A percentile compares a stretch with the other conserved stretches of the same genome.
phyloP scores from a whole-genome alignment of 345 rosid species.

The Salix exigua region DNA sequence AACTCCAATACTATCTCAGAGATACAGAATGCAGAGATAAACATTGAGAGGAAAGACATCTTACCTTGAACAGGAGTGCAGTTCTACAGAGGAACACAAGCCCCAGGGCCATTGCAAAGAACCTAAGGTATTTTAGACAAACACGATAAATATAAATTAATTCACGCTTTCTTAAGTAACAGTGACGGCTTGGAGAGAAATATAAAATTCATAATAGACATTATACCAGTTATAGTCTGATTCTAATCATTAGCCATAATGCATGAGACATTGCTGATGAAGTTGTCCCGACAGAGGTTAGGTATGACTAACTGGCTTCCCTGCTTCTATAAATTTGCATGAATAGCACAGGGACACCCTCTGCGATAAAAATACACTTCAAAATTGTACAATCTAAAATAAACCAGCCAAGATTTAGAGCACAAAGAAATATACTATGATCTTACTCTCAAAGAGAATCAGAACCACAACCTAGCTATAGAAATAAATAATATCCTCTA shows the following conservation, averaged over 20 bases:
- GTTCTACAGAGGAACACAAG: constrained; percentile 74
- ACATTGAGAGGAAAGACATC: background rate
- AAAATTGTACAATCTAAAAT: background rate
- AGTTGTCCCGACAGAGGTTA: constrained; percentile 81
- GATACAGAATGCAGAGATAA: background rate
- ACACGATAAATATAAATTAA: background rate
- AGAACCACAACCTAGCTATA: too few relatives aligned
- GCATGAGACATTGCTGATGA: constrained; percentile 65
- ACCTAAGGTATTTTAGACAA: constrained; percentile 36
- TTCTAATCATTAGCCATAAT: constrained; percentile 61
- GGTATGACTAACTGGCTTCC: constrained; percentile 88
- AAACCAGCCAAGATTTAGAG: background rate
- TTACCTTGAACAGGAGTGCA: constrained; percentile 78
- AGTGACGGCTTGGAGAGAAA: background rate
- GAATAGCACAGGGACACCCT: constrained; percentile 36
- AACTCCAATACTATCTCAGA: background rate
- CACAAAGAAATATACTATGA: too few relatives aligned
- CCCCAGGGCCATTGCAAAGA: constrained; percentile 94
- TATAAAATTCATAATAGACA: constrained; percentile 1
- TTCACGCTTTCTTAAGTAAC: background rate
- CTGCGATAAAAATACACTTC: constrained; percentile 26
- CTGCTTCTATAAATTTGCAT: constrained; percentile 82
- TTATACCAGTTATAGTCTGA: constrained; percentile 86
- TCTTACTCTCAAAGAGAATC: too few relatives aligned
- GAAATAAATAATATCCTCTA: too few relatives aligned